Evolutionary conservation across 768 basidiomycete genomes (phyloP), one percentile per base, ranked within the genome.

Genomic region (Tulasnella sp.): DNA sequence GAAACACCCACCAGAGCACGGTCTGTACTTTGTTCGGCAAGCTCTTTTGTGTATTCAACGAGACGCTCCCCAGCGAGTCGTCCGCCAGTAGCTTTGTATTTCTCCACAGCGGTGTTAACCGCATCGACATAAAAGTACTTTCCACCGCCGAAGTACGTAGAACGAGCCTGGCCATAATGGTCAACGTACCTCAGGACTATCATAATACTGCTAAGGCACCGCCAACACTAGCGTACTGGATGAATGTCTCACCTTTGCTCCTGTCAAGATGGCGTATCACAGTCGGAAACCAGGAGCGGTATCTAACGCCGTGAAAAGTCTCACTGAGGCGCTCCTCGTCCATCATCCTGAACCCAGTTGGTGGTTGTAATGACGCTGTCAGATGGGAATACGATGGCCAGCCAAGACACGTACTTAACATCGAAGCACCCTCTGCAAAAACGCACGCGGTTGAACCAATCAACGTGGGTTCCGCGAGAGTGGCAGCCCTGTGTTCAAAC

Each of bases 401-500:
- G 31, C 4, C 1, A 6, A 16, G 12, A 37, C 6, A 75, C 76
- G 28, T 37, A 78, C 77, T 78, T 78, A 22, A 22, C 58, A 28
- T 78, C 28, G 8, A 37, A 64, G 64, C 77, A 78, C 16, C 28
- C 34, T 16, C 20, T 41, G 58, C 77, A 78, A 12, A 40, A 40
- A 8, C 77, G 54, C 16, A 64, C 58, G n/a, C 77, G 48, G 40
- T 42, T 8, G 24, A 37, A 75, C 42, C 41, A 77, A 31, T 50
- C 76, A n/a, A 31, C 48, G 6, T 50, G 12, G n/a, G n/a, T 40
- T 50, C n/a, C 40, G n/a, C 48, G 76, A 34, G 9, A 18, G 24
- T 31, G 0, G 34, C 54, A 77, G 28, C 54, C 48, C 76, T 60
- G 24, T 7, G 24, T n/a, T n/a, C 1, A 44, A 31, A 16, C 22